These are phyloP conservation scores for Camelina hispida DNA, from an alignment of 345 rosid species.

Conservation along the genomic window DNA sequence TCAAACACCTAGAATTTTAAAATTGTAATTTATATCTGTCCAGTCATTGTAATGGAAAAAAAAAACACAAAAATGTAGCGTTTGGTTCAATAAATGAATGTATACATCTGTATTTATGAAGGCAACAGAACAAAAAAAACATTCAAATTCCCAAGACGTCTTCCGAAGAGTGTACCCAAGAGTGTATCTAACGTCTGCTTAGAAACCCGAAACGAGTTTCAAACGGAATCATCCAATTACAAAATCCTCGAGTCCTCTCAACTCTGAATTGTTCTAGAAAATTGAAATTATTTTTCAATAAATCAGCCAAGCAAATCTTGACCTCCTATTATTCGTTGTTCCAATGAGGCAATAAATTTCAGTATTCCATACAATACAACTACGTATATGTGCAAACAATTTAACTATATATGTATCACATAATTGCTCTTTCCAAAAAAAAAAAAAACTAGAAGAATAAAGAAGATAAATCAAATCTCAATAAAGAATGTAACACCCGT, in stretches of 20 bases:
- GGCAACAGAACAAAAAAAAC: too few relatives aligned
- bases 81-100: too few relatives aligned
- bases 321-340: not conserved
- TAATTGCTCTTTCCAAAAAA: too few relatives aligned
- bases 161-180: not conserved
- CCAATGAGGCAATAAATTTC: not conserved
- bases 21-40: too few relatives aligned
- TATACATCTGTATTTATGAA: too few relatives aligned
- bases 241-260: not conserved
- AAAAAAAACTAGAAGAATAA: too few relatives aligned
- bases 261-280: not conserved
- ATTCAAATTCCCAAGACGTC: not conserved
- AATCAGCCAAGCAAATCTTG: not conserved
- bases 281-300: not conserved
- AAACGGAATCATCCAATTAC: not conserved
- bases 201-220: constrained; percentile 1
- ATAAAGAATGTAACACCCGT: too few relatives aligned
- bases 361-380: not conserved
- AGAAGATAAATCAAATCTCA: not conserved
- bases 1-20: too few relatives aligned
- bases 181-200: not conserved
- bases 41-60: too few relatives aligned
- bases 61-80: too few relatives aligned
- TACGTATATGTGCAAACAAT: not conserved
- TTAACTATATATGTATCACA: too few relatives aligned